These are phyloP conservation scores for Alectoria sarmentosa DNA, from an alignment of 495 filamentous ascomycete species.

Conservation along the genomic window DNA sequence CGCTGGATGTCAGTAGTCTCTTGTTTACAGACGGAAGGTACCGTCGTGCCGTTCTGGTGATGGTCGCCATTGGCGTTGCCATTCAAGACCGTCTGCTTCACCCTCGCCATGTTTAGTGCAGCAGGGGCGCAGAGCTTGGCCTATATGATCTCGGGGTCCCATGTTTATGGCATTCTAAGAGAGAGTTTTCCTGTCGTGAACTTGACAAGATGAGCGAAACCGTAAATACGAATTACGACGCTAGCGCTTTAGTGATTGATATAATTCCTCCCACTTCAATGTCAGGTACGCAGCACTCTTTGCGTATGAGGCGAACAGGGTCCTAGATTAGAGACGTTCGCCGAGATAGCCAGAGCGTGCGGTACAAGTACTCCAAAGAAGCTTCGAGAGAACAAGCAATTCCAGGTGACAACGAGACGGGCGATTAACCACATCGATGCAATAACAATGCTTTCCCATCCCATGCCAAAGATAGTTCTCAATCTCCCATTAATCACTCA, in stretches of 20 bases:
- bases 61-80: constrained; percentile 6
- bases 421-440: constrained; percentile 14
- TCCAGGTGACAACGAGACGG: constrained; percentile 13
- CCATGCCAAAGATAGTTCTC: constrained; percentile 1
- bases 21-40: not conserved
- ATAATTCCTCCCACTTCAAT: too few species aligned
- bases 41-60: constrained; percentile 11
- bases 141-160: not conserved
- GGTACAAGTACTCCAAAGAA: not conserved
- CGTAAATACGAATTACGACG: too few species aligned
- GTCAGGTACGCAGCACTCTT: too few species aligned
- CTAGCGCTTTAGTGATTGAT: too few species aligned
- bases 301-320: too few species aligned
- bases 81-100: constrained; percentile 15
- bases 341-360: not conserved
- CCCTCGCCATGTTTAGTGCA: not conserved
- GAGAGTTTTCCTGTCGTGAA: too few species aligned
- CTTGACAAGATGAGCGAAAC: too few species aligned
- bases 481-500: constrained; percentile 47
- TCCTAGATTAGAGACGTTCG: too few species aligned
- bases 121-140: not conserved
- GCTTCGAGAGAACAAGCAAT: constrained; percentile 3
- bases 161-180: not conserved
- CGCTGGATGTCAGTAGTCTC: constrained; percentile 63
- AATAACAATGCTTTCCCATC: constrained; percentile 8